These are phyloP conservation scores for Phytophthora brassicae DNA, from an alignment of 352 stramenopile species.

Conservation along the genomic window DNA sequence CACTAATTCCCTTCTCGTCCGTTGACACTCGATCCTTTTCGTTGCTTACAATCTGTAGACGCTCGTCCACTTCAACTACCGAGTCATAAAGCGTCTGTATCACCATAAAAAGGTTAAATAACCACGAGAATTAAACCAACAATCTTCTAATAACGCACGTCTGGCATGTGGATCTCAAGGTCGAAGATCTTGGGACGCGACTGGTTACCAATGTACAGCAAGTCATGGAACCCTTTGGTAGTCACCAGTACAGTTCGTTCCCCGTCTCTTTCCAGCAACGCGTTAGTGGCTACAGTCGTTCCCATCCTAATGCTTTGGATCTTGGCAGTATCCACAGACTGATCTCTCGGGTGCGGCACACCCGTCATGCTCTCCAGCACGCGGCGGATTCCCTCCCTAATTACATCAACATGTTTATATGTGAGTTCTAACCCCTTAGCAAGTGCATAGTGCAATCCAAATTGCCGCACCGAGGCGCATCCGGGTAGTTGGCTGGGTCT, in stretches of 20 bases:
- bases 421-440: neutral
- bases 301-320: conserved; percentile 98
- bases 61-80: conserved; percentile 97
- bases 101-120: conserved; percentile 5
- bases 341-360: conserved; percentile 78
- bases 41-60: conserved; percentile 91
- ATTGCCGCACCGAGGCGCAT: conserved; percentile 89
- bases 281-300: conserved; percentile 99
- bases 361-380: conserved; percentile 94
- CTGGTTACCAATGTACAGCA: conserved; percentile 99
- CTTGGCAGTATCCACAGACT: conserved; percentile 82
- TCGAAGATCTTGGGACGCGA: conserved; percentile 97
- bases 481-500: conserved; percentile 97
- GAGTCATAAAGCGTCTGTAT: conserved; percentile 94
- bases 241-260: conserved; percentile 94
- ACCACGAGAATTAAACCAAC: neutral
- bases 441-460: neutral
- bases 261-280: conserved; percentile 96
- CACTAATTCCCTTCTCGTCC: conserved; percentile 84
- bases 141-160: conserved; percentile 40
- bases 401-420: conserved; percentile 4
- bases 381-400: conserved; percentile 91
- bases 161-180: conserved; percentile 91
- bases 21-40: conserved; percentile 50
- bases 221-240: conserved; percentile 95